Evolutionary conservation across 1,284 basidiomycete genomes (phyloP).

Genomic region (Cryptococcus sp.): DNA sequence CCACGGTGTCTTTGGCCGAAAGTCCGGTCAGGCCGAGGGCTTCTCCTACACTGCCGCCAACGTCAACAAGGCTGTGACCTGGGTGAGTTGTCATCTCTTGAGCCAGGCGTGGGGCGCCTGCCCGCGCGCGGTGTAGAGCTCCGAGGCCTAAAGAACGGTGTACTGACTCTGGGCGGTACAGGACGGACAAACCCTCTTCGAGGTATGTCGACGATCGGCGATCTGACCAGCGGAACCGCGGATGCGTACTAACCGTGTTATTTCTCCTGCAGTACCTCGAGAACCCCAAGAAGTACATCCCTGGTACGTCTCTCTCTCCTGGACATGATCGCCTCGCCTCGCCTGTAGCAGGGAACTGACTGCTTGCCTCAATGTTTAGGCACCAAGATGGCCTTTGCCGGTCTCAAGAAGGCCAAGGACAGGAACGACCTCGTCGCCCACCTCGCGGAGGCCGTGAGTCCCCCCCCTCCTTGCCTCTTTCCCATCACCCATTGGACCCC

Average conservation of each 20-base stretch:
- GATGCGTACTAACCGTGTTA: background rate
- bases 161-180: constrained; percentile 7
- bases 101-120: too few species aligned
- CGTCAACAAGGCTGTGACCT: constrained; percentile 88
- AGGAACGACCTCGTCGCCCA: constrained; percentile 69
- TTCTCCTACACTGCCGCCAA: constrained; percentile 96
- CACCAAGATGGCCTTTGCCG: constrained; percentile 97
- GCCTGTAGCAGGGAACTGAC: background rate
- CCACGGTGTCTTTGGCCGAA: constrained; percentile 81
- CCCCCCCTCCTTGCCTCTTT: background rate
- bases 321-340: background rate
- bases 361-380: constrained; percentile 38
- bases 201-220: constrained; percentile 22
- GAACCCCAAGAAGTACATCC: constrained; percentile 97
- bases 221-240: background rate
- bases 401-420: constrained; percentile 96
- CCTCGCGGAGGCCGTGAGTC: constrained; percentile 40
- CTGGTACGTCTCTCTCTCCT: constrained; percentile 57
- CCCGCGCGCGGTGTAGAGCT: background rate
- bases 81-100: constrained; percentile 49
- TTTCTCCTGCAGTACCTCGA: constrained; percentile 50
- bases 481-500: background rate
- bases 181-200: constrained; percentile 45
- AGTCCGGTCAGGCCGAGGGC: constrained; percentile 80
- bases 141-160: too few species aligned